Base-by-base conservation (phyloP, 2,329 filamentous ascomycete genomes). In the Penicillium sp. region DNA sequence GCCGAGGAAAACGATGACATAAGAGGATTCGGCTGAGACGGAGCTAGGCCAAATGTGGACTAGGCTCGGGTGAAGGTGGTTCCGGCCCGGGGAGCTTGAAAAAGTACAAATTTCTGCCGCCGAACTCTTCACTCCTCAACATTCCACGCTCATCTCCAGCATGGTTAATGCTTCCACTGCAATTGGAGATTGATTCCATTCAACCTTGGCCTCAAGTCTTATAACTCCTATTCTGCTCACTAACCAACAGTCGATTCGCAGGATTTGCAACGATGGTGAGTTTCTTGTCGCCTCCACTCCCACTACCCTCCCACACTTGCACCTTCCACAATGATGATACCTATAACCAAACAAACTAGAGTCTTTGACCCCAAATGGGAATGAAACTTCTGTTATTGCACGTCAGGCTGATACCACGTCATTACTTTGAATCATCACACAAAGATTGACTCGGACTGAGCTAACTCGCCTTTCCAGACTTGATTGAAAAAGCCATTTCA, bases 391-490 rank as follows among this genome's bases (percentile, higher is more conserved):
- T 62, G 64, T 72, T 81, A 84, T 90, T 87, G 84, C 87, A 93
- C 89, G 89, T 94, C 90, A 94, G 90, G 91, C 90, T 94, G 90
- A 94, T 81, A 93, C 81, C 60, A 66, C 60, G 58, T 66, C 50
- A 51, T 56, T 60, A 48, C 53, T 49, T 52, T 57, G 50, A 56
- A 59, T 51, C 44, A 49, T 59, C 52, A 56, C 55, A 50, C 42
- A 48, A 44, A 50, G n/a, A 11, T 51, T 42, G 50, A 53, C 36
- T 39, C 57, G 54, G 49, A 53, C 55, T 50, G 50, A 47, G 56
- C 63, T 65, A 65, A 66, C 53, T 45, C 41, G 45, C 41, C 44
- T 57, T 54, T 55, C 45, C 39, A 61, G 56, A 51, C 60, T 45
- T 62, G 55, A 57, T 45, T 62, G 55, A 58, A n/a, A 21, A 3